Evolutionary conservation across 257 asterid genomes (phyloP).

Genomic region (Solanum ossicruentum): DNA sequence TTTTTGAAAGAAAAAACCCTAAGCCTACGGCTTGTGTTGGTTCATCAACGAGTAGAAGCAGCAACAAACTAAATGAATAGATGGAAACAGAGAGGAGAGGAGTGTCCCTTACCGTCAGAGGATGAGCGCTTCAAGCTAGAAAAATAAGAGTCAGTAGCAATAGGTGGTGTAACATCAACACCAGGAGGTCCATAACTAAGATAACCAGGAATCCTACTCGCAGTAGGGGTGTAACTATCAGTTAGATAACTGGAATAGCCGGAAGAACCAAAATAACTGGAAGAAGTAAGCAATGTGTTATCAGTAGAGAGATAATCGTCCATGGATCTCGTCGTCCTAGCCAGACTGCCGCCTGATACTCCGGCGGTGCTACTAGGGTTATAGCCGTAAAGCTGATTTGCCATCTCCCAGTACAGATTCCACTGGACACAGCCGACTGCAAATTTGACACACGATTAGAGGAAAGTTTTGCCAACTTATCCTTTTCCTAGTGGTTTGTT

Average conservation of each 20-base stretch:
- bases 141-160: slow-evolving; percentile 28
- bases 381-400: slow-evolving; percentile 54
- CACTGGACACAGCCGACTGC: background rate
- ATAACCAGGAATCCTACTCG: slow-evolving; percentile 18
- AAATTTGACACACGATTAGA: background rate
- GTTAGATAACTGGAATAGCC: slow-evolving; percentile 23
- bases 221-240: slow-evolving; percentile 22
- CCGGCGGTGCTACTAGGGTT: slow-evolving; percentile 28
- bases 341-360: slow-evolving; percentile 16
- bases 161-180: slow-evolving; percentile 41
- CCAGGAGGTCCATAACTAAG: slow-evolving; percentile 55
- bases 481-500: background rate
- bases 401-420: slow-evolving; percentile 17
- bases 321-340: slow-evolving; percentile 35
- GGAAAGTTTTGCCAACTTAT: background rate
- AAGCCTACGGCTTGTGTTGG: background rate
- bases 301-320: slow-evolving; percentile 35
- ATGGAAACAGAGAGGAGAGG: background rate
- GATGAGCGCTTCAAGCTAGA: slow-evolving; percentile 69
- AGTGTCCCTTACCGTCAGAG: slow-evolving; percentile 38
- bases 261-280: slow-evolving; percentile 36
- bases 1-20: background rate
- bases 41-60: background rate
- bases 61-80: background rate
- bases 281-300: slow-evolving; percentile 34